Conservation (phyloP, 495 filamentous ascomycete species). For the Trichoderma erinaceum region DNA sequence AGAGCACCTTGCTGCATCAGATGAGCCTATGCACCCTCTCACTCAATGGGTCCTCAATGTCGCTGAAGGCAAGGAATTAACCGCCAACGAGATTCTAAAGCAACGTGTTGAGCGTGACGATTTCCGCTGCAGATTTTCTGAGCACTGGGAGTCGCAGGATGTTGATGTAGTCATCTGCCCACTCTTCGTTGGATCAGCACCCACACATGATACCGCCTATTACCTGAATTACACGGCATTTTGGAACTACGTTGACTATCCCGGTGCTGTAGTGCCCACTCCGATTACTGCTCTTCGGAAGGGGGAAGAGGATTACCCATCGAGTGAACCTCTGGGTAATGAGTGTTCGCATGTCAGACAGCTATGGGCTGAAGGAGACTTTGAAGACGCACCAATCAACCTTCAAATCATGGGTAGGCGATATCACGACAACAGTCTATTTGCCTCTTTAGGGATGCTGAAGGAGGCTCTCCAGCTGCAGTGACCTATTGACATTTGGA, state of each 20-base stretch:
- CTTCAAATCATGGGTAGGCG: constrained; percentile 20
- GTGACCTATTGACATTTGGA: no score
- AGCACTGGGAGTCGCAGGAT: constrained; percentile 44
- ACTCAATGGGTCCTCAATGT: constrained; percentile 48
- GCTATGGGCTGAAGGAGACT: constrained; percentile 20
- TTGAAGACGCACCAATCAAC: constrained; percentile 18
- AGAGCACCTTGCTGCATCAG: constrained; percentile 43
- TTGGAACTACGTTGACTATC: constrained; percentile 68
- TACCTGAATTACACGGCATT: constrained; percentile 69
- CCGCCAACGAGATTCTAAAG: constrained; percentile 54
- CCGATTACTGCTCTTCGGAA: constrained; percentile 11
- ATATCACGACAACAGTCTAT: constrained; percentile 20
- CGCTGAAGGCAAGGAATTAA: constrained; percentile 34
- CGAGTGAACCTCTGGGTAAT: constrained; percentile 14
- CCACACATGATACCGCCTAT: constrained; percentile 51
- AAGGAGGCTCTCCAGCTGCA: no score
- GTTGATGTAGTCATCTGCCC: constrained; percentile 71
- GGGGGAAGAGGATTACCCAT: constrained; percentile 13
- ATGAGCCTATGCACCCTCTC: constrained; percentile 51
- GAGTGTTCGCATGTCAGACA: constrained; percentile 15
- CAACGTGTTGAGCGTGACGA: constrained; percentile 42
- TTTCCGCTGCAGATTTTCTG: constrained; percentile 38
- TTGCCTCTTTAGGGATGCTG: no score
- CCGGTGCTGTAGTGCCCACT: constrained; percentile 21
- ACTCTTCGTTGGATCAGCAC: constrained; percentile 52